Evolutionary conservation across 177 flowering plant species (phyloP), one percentile per base, ranked within the genome.

Genomic region (Tripterygium wilfordii): DNA sequence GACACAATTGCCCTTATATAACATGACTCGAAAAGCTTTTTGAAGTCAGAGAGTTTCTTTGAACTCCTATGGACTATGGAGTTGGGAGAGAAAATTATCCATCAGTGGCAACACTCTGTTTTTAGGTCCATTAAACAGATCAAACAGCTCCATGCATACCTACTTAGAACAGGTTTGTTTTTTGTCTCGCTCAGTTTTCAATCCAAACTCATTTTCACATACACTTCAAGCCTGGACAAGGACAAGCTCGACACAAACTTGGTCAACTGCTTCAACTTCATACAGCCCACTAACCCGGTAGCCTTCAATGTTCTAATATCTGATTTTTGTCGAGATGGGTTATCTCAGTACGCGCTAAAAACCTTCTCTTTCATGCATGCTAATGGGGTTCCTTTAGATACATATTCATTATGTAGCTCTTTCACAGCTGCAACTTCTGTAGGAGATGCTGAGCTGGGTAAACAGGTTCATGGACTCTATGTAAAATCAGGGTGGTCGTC

Each of bases 311-410:
- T 70, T 1, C 18, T 80, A 1, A 23, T 82, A 19, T 65, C 87
- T 17, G 47, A 65, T 51, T 74, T 78, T 53, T 62, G 64, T 45
- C 69, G 61, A 57, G 57, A 63, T 51, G 74, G 80, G 53, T 59
- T 55, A 37, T 53, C 75, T 32, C 42, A 27, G 46, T 30, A 56
- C 14, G 76, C 89, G 5, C 66, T 82, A 16, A 51, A 47, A 10
- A 65, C 82, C 27, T 42, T 72, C 33, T 69, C 74, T 62, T 77
- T 68, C 65, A 86, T 83, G 86, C 91, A 76, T 31, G 13, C 10
- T 12, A 61, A 45, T 36, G 60, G 71, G 8, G 63, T 83, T 42
- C 32, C 52, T 14, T 39, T 83, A 7, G 91, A 87, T 60, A 62
- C 70, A 0, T 83, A 80, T 45, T 62, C 83, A 15, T 40, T 85